Evolutionary conservation across 306 rosid genomes (phyloP), one percentile per base, ranked within the genome.

Genomic region (Corylus americana): DNA sequence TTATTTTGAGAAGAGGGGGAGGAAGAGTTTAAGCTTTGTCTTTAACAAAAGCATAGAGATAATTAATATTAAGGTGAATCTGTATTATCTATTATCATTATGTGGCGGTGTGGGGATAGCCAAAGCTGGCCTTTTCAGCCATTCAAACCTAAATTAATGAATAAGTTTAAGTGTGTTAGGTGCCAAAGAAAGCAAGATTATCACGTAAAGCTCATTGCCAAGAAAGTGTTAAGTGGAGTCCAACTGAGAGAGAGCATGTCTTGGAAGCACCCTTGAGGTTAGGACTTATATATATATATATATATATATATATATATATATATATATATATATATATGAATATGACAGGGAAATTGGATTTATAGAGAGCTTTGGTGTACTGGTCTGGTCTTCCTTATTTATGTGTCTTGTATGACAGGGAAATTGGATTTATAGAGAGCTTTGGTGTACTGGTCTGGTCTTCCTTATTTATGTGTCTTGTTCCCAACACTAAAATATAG

Each of bases 181-280:
- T 18, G 7, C 22, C 10, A 35, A 27, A 4, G 27, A 67, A 66
- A 39, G 47, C 47, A 37, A 66, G 3, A 8, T 42, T 4, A 16
- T 37, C 11, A 37, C 45, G 59, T 54, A 55, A 83, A 73, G 77
- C 67, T 73, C 16, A 63, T 68, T 84, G 47, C 80, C 48, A 39
- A 71, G 81, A 73, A 86, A 82, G 45, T 69, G 82, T 9, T 75
- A 47, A 58, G 74, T 86, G 90, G 88, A 80, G 29, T 86, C 87
- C 89, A 83, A 79, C 75, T 55, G 51, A 58, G 83, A 77, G 54
- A 51, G 20, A 73, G 59, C 74, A 77, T 47, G 81, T 17, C 74
- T 70, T 74, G 84, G 91, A 86, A 85, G n/a, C 82, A 76, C 58
- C 84, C 75, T 62, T 70, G 81, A 74, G 66, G 29, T 74, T 77